phyloP scores from a whole-genome alignment of 1,139 yeast genomes.

The Kodamaea anthophila region DNA sequence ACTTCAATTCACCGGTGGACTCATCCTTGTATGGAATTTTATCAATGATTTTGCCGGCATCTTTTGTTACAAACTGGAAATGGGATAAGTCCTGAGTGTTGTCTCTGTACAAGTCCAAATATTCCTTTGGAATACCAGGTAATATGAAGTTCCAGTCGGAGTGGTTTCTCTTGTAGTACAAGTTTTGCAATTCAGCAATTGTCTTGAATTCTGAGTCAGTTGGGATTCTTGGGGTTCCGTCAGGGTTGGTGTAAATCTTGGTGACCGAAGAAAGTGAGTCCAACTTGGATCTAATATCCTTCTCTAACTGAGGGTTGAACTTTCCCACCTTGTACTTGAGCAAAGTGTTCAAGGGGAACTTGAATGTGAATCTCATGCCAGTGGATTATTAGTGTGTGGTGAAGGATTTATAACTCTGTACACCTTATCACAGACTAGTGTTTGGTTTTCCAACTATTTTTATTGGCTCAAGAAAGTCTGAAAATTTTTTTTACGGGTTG shows the following conservation, averaged over 20 bases:
- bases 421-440: constrained; percentile 6
- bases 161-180: constrained; percentile 56
- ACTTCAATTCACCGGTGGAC: constrained; percentile 68
- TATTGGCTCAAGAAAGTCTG: constrained; percentile 7
- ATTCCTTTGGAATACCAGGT: constrained; percentile 47
- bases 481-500: constrained; percentile 7
- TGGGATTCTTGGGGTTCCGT: constrained; percentile 72
- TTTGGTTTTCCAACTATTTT: constrained; percentile 8
- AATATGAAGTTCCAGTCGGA: constrained; percentile 57
- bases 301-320: constrained; percentile 39
- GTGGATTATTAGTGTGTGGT: neutral
- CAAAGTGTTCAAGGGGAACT: constrained; percentile 35
- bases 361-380: constrained; percentile 40
- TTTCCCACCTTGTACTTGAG: constrained; percentile 33
- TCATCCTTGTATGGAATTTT: constrained; percentile 81
- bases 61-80: constrained; percentile 57
- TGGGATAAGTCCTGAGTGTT: constrained; percentile 60
- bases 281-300: constrained; percentile 37
- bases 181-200: constrained; percentile 64
- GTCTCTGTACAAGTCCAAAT: constrained; percentile 53
- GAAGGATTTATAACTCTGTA: neutral
- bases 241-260: constrained; percentile 64
- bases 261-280: constrained; percentile 51
- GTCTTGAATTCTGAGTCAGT: constrained; percentile 67
- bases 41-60: constrained; percentile 65